Conservation (phyloP, 148 eudicot species). For the Dianthus caryophyllus region DNA sequence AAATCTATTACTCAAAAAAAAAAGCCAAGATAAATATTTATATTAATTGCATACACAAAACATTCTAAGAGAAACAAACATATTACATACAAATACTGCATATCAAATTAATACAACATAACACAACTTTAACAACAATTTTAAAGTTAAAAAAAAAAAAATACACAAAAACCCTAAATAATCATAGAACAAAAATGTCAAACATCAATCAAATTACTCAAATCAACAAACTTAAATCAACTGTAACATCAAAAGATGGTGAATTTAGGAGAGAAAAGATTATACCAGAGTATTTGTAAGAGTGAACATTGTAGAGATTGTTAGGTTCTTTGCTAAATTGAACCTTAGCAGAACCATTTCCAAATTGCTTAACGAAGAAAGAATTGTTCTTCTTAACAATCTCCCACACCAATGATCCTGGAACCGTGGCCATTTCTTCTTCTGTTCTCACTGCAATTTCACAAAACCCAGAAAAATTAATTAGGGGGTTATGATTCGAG, state of each 20-base stretch:
- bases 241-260: too few relatives aligned
- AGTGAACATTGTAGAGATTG: constrained; percentile 79
- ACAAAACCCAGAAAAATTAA: neutral
- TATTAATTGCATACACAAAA: too few relatives aligned
- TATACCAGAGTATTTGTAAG: constrained; percentile 93
- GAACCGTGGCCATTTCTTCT: constrained; percentile 65
- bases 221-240: neutral
- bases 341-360: constrained; percentile 65
- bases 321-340: constrained; percentile 78
- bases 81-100: too few relatives aligned
- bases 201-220: neutral
- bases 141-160: too few relatives aligned
- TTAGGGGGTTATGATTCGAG: neutral
- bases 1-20: too few relatives aligned
- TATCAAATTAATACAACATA: too few relatives aligned
- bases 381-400: constrained; percentile 88
- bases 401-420: constrained; percentile 92
- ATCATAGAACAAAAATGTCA: too few relatives aligned
- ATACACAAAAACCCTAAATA: too few relatives aligned
- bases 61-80: too few relatives aligned
- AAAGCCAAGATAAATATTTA: too few relatives aligned
- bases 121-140: too few relatives aligned
- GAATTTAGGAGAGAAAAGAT: too few relatives aligned
- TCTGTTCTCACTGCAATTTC: neutral
- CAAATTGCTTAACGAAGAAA: constrained; percentile 84